Evolutionary conservation across 805 yeast genomes (phyloP), one percentile per base, ranked within the genome.

Genomic region (Metschnikowia colocasiae): DNA sequence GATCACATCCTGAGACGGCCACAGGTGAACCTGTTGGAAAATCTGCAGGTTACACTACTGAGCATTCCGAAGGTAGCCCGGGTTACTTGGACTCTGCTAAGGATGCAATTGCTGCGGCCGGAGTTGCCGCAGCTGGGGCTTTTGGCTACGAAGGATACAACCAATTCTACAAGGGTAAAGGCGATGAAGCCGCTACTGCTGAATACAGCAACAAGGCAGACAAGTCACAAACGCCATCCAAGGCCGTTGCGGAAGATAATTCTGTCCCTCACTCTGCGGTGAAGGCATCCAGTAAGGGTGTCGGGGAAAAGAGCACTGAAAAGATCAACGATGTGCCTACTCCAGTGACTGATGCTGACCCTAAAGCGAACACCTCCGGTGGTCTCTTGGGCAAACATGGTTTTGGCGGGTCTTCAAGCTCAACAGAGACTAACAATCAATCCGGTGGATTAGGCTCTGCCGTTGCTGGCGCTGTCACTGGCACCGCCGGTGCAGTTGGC

Each of bases 51-150:
- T 49, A 40, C 15, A 32, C 48, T 13, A 19, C 40, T 36, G 35
- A 6, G 26, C 33, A 36, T 19, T 15, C 46, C 9, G 43, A 16
- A n/a, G n/a, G 5, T 3, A 39, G 6, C 13, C 42, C 19, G 6
- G 52, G 55, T 2, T 39, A 33, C 34, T 43, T 52, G 39, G 56
- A 41, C 32, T 46, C 56, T 4, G 50, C 56, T 4, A 53, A 53
- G 41, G 48, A 43, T 2, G 54, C 54, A 13, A 47, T 57, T 33
- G 58, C 58, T 3, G 53, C 61, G n/a, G 58, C 52, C 15, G 60
- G 59, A 9, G 61, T 55, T 33, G 54, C 50, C 6, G 59, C 61
- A n/a, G 59, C 60, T 26, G 51, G 55, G 5, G 56, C 58, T 18
- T 50, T 57, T 18, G 60, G 60, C 6, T 55, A 48, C 41, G 59